A percentile compares a stretch with the other conserved stretches of the same genome.
These are phyloP conservation scores for Cordia subcordata DNA, from an alignment of 257 asterid genomes.

Conservation along the genomic window DNA sequence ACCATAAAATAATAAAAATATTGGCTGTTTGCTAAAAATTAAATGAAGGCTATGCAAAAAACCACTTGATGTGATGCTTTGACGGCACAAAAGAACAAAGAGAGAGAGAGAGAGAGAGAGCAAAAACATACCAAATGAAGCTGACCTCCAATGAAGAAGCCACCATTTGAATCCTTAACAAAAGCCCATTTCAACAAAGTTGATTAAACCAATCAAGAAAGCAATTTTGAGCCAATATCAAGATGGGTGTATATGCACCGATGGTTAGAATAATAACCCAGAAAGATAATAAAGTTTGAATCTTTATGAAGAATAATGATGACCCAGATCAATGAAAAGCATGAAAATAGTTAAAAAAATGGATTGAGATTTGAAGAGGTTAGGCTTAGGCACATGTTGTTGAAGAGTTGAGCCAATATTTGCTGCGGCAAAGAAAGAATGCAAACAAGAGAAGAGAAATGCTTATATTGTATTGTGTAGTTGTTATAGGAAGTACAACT, in stretches of 20 bases:
- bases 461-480: conserved; percentile 17
- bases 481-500: neutral
- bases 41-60: neutral
- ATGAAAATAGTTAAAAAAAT: conserved; percentile 17
- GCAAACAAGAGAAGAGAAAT: conserved; percentile 15
- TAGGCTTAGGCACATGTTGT: conserved; percentile 28
- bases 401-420: conserved; percentile 16
- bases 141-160: conserved; percentile 30
- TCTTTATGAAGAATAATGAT: conserved; percentile 23
- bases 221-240: conserved; percentile 19
- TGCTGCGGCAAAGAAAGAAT: conserved; percentile 38
- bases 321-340: conserved; percentile 35
- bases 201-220: conserved; percentile 23
- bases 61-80: too few relatives aligned
- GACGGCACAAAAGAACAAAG: too few relatives aligned
- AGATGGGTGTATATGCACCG: conserved; percentile 29
- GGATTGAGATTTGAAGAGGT: conserved; percentile 35
- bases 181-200: conserved; percentile 32
- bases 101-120: too few relatives aligned
- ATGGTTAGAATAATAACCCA: conserved; percentile 9
- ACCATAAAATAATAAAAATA: conserved; percentile 16
- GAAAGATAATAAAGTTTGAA: conserved; percentile 21
- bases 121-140: conserved; percentile 44
- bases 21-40: conserved; percentile 24
- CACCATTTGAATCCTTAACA: conserved; percentile 37